Conservation (phyloP, 768 basidiomycete genomes). For the Rhodotorula paludigena region DNA sequence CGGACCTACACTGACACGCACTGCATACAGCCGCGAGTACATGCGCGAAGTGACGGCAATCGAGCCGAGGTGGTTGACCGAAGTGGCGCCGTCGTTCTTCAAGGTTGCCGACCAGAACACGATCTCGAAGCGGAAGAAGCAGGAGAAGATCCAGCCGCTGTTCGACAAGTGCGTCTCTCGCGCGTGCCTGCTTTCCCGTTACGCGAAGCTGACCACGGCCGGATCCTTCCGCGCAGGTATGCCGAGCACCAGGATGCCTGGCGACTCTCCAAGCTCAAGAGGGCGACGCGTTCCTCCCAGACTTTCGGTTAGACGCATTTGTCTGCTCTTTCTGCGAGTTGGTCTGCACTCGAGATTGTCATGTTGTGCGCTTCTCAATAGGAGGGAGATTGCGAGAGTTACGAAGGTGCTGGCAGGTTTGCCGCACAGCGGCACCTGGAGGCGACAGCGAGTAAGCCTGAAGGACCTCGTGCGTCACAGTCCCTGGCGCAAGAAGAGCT, state of each 20-base stretch:
- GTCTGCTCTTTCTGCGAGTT: no score
- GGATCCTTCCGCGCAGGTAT: slow-evolving; percentile 56
- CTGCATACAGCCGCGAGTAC: slow-evolving; percentile 39
- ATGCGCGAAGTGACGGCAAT: slow-evolving; percentile 68
- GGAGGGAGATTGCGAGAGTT: no score
- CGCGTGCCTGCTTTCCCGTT: neutral
- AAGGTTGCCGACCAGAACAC: slow-evolving; percentile 96
- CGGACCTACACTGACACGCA: slow-evolving; percentile 9
- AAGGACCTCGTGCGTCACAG: no score
- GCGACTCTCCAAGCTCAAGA: slow-evolving; percentile 86
- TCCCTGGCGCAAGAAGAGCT: no score
- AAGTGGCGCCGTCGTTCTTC: slow-evolving; percentile 92
- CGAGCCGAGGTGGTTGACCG: slow-evolving; percentile 97
- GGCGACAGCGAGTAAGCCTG: no score
- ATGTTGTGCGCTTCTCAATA: no score
- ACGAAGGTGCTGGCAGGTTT: no score
- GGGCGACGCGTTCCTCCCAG: slow-evolving; percentile 85
- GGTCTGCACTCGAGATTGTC: no score
- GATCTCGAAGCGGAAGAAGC: slow-evolving; percentile 90
- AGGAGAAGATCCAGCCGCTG: slow-evolving; percentile 90
- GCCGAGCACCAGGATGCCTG: slow-evolving; percentile 55
- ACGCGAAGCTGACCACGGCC: neutral
- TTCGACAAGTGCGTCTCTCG: slow-evolving; percentile 73
- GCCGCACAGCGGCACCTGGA: no score
- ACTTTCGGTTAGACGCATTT: slow-evolving; percentile 63